Conservation (phyloP, 2,329 filamentous ascomycete species). For the Alternaria burnsii region DNA sequence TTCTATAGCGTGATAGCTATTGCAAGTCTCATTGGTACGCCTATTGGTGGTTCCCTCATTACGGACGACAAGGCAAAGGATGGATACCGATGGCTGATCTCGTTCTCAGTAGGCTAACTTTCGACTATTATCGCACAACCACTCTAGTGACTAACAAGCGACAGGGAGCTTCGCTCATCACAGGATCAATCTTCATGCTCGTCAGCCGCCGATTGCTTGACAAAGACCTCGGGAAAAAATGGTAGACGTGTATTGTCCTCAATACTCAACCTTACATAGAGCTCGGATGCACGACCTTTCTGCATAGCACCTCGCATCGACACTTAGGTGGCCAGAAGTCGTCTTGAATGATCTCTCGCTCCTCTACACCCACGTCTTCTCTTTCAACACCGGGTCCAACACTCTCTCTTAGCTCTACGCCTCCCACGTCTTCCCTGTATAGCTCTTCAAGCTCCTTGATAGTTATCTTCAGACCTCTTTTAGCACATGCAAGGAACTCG, state of each 20-base stretch:
- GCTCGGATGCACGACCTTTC: background rate
- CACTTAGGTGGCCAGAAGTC: slow-evolving; percentile 30
- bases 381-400: slow-evolving; percentile 1
- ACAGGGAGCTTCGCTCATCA: slow-evolving; percentile 26
- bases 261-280: background rate
- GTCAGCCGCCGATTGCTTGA: slow-evolving; percentile 29
- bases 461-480: slow-evolving; percentile 16
- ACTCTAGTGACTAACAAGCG: background rate
- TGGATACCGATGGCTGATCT: slow-evolving; percentile 36
- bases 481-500: slow-evolving; percentile 1
- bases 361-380: background rate
- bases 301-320: slow-evolving; percentile 19
- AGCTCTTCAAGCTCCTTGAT: slow-evolving; percentile 20
- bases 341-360: background rate
- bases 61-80: slow-evolving; percentile 23
- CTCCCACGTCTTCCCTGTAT: slow-evolving; percentile 28
- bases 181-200: slow-evolving; percentile 32
- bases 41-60: slow-evolving; percentile 66
- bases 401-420: slow-evolving; percentile 20
- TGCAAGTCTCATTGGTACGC: slow-evolving; percentile 71
- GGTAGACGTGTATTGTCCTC: slow-evolving; percentile 5
- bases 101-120: slow-evolving; percentile 33
- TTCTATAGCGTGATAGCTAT: slow-evolving; percentile 69
- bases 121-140: background rate
- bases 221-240: slow-evolving; percentile 21